Conservation (phyloP, 495 filamentous ascomycete genomes). For the Podospora pseudocomata region DNA sequence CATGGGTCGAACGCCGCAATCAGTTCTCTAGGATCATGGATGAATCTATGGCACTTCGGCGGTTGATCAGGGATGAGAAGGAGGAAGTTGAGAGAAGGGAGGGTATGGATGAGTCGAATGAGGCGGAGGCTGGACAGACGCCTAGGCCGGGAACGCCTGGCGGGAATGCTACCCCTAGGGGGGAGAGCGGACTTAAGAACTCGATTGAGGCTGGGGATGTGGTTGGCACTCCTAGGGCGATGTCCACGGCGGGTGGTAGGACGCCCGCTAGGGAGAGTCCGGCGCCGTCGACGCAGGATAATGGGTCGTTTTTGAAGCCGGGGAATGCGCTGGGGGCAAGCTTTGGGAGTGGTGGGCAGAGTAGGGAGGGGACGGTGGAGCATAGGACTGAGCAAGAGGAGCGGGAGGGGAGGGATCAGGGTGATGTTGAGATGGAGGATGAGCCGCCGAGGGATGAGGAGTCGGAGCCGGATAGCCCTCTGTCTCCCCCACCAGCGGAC, state of each 20-base stretch:
- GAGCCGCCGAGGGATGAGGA: conserved; percentile 37
- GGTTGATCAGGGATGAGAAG: conserved; percentile 90
- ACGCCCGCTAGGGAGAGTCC: conserved; percentile 63
- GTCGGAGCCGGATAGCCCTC: conserved; percentile 34
- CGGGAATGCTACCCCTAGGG: conserved; percentile 38
- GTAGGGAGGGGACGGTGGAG: conserved; percentile 29
- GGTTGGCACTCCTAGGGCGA: conserved; percentile 46
- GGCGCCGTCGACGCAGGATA: conserved; percentile 26
- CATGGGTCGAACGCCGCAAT: conserved; percentile 79
- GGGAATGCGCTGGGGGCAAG: conserved; percentile 43
- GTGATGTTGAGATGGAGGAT: conserved; percentile 53
- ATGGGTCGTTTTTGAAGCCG: conserved; percentile 36
- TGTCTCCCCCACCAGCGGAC: conserved; percentile 38
- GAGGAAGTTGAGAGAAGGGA: conserved; percentile 73
- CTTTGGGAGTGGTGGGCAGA: conserved; percentile 40
- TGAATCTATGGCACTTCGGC: conserved; percentile 79
- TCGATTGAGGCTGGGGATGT: conserved; percentile 39
- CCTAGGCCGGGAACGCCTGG: conserved; percentile 40
- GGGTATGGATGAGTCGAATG: conserved; percentile 79
- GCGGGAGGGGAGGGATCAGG: conserved; percentile 50
- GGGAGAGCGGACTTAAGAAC: conserved; percentile 40
- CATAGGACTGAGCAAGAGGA: conserved; percentile 47
- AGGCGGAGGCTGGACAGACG: conserved; percentile 45
- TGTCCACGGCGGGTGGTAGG: conserved; percentile 49
- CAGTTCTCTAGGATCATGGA: conserved; percentile 91